These are phyloP conservation scores for Fusarium sp. DNA, from an alignment of 2,329 filamentous ascomycete species.

Conservation along the genomic window DNA sequence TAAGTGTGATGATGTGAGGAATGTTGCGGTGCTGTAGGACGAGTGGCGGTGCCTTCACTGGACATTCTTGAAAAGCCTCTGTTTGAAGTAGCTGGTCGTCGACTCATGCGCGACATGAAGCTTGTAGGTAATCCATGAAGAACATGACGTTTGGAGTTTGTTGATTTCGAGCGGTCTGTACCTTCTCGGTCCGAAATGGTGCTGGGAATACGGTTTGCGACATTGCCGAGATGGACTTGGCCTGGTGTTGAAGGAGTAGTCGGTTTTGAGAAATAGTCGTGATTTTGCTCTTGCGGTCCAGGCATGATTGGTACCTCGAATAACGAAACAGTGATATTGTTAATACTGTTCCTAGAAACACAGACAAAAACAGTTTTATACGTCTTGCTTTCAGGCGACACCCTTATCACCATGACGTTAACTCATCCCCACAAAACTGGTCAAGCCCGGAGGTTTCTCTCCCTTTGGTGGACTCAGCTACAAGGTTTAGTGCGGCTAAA, in stretches of 20 bases:
- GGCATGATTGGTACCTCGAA: background rate
- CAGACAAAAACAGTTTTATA: background rate
- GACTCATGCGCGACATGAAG: constrained; percentile 16
- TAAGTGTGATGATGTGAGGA: constrained; percentile 3
- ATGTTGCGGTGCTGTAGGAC: background rate
- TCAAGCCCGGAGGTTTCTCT: constrained; percentile 24
- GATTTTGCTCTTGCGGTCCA: constrained; percentile 2
- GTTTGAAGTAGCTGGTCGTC: background rate
- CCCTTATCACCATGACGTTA: constrained; percentile 20
- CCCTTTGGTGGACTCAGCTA: constrained; percentile 11
- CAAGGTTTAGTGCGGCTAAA: background rate
- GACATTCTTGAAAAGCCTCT: background rate
- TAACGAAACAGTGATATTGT: background rate
- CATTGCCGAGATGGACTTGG: constrained; percentile 20
- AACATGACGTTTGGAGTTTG: background rate
- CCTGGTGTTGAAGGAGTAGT: constrained; percentile 17
- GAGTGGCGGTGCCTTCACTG: background rate
- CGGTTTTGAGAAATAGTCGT: constrained; percentile 26
- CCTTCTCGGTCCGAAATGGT: constrained; percentile 20
- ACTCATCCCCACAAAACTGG: background rate
- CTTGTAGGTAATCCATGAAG: constrained; percentile 5
- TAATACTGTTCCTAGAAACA: background rate
- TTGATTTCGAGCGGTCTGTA: background rate
- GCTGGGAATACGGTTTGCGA: constrained; percentile 23
- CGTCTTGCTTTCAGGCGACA: background rate